Evolutionary conservation across 2,329 filamentous ascomycete genomes (phyloP).

Genomic region (Neophaeococcomyces mojaviensis): DNA sequence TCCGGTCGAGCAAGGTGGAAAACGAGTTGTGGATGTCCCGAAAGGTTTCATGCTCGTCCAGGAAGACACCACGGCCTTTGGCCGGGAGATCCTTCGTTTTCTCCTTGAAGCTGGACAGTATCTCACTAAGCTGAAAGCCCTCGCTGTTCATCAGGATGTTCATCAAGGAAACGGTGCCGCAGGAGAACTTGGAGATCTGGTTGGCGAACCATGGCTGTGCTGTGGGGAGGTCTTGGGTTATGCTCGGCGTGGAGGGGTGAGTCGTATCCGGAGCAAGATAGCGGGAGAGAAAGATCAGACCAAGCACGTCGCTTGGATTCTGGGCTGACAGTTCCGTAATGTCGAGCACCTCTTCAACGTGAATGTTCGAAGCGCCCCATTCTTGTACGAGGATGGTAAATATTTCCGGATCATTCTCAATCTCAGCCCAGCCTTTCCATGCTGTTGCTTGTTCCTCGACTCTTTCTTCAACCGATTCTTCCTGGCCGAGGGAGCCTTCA

Average conservation of each 20-base stretch:
- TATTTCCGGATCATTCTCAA: conserved; percentile 85
- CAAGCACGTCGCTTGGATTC: conserved; percentile 52
- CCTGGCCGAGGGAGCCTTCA: too few relatives aligned
- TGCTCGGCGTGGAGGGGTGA: conserved; percentile 36
- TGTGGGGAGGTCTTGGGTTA: conserved; percentile 41
- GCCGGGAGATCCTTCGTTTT: conserved; percentile 63
- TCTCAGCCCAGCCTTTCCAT: conserved; percentile 63
- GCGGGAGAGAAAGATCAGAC: conserved; percentile 81
- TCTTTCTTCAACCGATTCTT: background rate
- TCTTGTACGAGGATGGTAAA: conserved; percentile 80
- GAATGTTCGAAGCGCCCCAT: conserved; percentile 66
- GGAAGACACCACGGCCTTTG: conserved; percentile 64
- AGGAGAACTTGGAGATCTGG: conserved; percentile 77
- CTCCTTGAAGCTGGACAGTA: conserved; percentile 64
- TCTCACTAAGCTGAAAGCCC: conserved; percentile 58
- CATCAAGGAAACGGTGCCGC: conserved; percentile 83
- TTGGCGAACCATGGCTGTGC: conserved; percentile 86
- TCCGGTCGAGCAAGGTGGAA: conserved; percentile 47
- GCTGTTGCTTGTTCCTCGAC: conserved; percentile 33
- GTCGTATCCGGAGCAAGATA: conserved; percentile 53
- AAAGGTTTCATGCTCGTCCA: conserved; percentile 69
- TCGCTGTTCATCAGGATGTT: conserved; percentile 87
- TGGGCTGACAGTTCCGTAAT: conserved; percentile 46
- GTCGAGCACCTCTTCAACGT: conserved; percentile 67
- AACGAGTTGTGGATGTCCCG: conserved; percentile 83